phyloP scores from a whole-genome alignment of 345 rosid genomes.

The Luvunga scandens region DNA sequence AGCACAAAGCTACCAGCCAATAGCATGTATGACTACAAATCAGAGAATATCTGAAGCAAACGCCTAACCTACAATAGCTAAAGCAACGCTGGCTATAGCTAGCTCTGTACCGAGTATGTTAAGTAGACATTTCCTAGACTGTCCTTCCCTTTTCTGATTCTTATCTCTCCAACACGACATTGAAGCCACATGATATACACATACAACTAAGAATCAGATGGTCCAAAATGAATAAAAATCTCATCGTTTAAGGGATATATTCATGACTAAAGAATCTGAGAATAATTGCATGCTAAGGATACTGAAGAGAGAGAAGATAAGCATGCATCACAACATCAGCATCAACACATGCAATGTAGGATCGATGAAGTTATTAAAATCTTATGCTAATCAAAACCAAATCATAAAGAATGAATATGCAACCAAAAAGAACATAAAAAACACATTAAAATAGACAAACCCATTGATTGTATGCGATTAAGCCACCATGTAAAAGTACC shows the following conservation, averaged over 20 bases:
- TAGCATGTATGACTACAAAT: too few species aligned
- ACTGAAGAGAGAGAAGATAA: neutral
- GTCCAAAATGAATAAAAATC: neutral
- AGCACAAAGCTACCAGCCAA: too few species aligned
- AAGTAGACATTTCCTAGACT: neutral
- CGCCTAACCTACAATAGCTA: neutral
- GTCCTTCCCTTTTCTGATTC: neutral
- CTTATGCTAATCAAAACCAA: neutral
- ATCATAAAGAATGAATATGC: too few species aligned
- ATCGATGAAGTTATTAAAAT: neutral
- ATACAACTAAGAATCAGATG: neutral
- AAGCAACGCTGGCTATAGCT: neutral
- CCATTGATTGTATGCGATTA: neutral
- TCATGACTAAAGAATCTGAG: neutral
- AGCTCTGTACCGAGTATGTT: neutral
- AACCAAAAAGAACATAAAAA: neutral
- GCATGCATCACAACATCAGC: neutral
- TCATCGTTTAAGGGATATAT: too few species aligned
- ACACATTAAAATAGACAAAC: neutral
- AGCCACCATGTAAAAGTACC: neutral
- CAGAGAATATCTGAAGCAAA: too few species aligned
- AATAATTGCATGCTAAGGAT: neutral
- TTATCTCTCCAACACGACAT: neutral
- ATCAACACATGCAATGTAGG: too few species aligned
- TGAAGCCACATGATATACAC: too few species aligned